Percentiles rank a stretch among this genome's conserved stretches.
These are phyloP conservation scores for Termitomyces sp. DNA, from an alignment of 768 basidiomycete genomes.

Conservation along the genomic window DNA sequence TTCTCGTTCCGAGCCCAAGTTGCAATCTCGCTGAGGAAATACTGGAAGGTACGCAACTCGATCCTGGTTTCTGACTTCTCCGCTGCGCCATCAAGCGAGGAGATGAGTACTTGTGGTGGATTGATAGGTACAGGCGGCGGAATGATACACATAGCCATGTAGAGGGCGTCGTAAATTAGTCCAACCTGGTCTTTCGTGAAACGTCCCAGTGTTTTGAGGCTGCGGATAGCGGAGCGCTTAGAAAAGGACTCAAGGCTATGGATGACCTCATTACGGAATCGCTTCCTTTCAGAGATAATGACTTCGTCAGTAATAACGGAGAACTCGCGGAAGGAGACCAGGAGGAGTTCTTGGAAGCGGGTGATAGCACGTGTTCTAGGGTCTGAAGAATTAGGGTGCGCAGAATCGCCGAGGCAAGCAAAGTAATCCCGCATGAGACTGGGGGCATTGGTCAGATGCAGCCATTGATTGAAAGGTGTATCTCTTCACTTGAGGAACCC, in stretches of 20 bases:
- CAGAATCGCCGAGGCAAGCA: constrained; percentile 86
- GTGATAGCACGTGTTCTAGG: constrained; percentile 91
- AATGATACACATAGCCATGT: constrained; percentile 74
- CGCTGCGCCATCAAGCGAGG: constrained; percentile 53
- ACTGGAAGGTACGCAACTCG: constrained; percentile 75
- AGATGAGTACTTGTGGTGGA: constrained; percentile 46
- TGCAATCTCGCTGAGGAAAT: constrained; percentile 86
- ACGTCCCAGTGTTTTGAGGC: constrained; percentile 69
- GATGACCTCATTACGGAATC: constrained; percentile 85
- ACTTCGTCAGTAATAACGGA: constrained; percentile 94
- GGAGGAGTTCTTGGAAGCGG: constrained; percentile 92
- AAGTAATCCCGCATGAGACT: constrained; percentile 95
- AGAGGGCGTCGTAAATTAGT: constrained; percentile 87
- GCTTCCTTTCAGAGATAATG: constrained; percentile 78
- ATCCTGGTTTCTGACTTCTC: constrained; percentile 90
- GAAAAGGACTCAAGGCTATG: constrained; percentile 92
- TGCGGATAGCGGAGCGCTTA: constrained; percentile 86
- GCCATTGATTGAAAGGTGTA: not conserved
- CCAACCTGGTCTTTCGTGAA: constrained; percentile 87
- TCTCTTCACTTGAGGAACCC: constrained; percentile 81
- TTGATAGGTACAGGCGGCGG: constrained; percentile 55
- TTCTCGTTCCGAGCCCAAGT: constrained; percentile 96
- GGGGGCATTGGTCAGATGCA: not conserved
- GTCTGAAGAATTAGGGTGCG: constrained; percentile 84
- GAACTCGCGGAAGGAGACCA: constrained; percentile 97